Percentiles rank a stretch among this genome's conserved stretches.
phyloP scores from a whole-genome alignment of 2,329 filamentous ascomycete species.

The Colletotrichum costaricense region DNA sequence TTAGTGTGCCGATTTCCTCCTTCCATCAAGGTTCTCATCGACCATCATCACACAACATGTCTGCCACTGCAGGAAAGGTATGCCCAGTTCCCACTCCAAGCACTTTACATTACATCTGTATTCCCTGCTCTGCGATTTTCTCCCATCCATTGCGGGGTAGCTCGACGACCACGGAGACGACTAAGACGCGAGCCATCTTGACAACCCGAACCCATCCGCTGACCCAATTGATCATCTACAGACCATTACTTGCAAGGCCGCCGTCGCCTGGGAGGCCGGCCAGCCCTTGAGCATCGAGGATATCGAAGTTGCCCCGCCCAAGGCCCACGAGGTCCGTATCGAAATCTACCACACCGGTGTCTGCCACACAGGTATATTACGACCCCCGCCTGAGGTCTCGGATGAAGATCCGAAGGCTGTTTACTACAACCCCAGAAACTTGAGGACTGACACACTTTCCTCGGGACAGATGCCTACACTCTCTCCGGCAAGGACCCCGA shows the following conservation, averaged over 20 bases:
- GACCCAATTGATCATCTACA: conserved; percentile 49
- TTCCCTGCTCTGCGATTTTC: conserved; percentile 13
- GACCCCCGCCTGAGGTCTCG: conserved; percentile 34
- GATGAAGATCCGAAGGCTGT: background rate
- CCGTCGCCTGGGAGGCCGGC: conserved; percentile 96
- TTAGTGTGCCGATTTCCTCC: conserved; percentile 19
- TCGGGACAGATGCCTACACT: conserved; percentile 84
- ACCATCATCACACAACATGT: conserved; percentile 29
- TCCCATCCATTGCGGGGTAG: conserved; percentile 31
- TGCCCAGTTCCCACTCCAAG: background rate
- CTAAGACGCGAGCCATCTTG: background rate
- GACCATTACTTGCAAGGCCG: conserved; percentile 97
- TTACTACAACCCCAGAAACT: too few relatives aligned
- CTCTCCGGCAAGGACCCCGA: conserved; percentile 97
- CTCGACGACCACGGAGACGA: background rate
- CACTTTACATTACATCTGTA: background rate
- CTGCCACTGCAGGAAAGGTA: conserved; percentile 38
- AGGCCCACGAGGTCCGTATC: conserved; percentile 95
- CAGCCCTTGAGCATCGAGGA: conserved; percentile 91
- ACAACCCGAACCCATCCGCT: conserved; percentile 11
- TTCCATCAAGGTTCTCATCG: conserved; percentile 38
- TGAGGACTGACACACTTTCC: too few relatives aligned
- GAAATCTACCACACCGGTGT: conserved; percentile 98
- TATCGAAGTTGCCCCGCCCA: conserved; percentile 89
- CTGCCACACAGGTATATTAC: conserved; percentile 85